phyloP scores from a whole-genome alignment of 208 protist species.

The Balamuthia mandrillaris region DNA sequence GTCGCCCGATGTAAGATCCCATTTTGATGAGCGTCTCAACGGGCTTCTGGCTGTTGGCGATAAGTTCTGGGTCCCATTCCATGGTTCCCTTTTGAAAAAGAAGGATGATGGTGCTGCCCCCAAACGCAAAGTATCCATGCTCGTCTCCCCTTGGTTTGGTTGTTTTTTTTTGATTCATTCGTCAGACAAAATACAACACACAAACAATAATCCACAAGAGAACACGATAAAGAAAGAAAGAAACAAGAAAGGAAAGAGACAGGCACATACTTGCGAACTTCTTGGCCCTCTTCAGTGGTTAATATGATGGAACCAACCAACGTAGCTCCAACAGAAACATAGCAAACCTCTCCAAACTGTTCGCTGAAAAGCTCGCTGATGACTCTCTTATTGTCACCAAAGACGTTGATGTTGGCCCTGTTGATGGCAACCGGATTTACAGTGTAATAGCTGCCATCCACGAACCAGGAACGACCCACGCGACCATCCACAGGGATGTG shows the following conservation, averaged over 20 bases:
- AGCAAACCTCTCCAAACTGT: constrained; percentile 56
- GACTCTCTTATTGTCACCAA: constrained; percentile 69
- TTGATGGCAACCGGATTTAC: constrained; percentile 69
- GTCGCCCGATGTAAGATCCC: constrained; percentile 11
- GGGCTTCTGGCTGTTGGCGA: constrained; percentile 57
- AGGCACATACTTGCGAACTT: background rate
- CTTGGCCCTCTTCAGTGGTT: constrained; percentile 41
- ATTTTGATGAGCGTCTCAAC: constrained; percentile 21
- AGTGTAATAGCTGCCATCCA: constrained; percentile 56
- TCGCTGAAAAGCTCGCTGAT: constrained; percentile 56
- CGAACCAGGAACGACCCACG: background rate
- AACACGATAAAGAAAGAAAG: too few species aligned
- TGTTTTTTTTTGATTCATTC: too few species aligned
- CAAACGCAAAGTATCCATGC: constrained; percentile 76
- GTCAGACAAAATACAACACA: background rate
- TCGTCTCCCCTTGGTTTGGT: constrained; percentile 76
- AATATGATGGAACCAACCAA: constrained; percentile 70
- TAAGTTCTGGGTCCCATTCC: constrained; percentile 64
- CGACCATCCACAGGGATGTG: constrained; percentile 63
- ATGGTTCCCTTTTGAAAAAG: constrained; percentile 63
- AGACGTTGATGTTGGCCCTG: constrained; percentile 62
- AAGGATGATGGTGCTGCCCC: constrained; percentile 69
- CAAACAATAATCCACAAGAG: too few species aligned
- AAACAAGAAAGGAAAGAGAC: too few species aligned
- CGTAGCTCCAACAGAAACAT: constrained; percentile 60